phyloP scores from a whole-genome alignment of 2,329 filamentous ascomycete species.

The Hypoxylon sp. region DNA sequence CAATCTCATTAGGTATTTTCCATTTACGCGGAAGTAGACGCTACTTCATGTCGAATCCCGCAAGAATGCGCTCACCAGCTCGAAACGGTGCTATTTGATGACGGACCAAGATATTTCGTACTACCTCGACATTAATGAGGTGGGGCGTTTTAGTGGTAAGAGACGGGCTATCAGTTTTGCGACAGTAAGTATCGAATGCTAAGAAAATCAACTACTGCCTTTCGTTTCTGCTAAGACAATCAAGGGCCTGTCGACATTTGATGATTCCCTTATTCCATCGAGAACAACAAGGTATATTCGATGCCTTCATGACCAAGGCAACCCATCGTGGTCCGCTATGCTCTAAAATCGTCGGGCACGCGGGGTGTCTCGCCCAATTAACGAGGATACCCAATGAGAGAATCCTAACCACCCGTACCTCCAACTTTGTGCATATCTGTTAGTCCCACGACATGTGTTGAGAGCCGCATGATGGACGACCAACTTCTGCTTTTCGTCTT shows the following conservation, averaged over 20 bases:
- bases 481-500: neutral
- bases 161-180: neutral
- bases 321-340: neutral
- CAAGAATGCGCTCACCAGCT: no score
- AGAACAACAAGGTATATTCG: neutral
- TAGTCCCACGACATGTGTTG: constrained; percentile 26
- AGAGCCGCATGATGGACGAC: constrained; percentile 29
- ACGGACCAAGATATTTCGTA: no score
- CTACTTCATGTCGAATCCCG: no score
- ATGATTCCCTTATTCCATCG: neutral
- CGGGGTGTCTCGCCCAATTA: constrained; percentile 13
- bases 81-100: no score
- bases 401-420: constrained; percentile 14
- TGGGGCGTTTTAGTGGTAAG: no score
- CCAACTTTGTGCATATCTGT: constrained; percentile 22
- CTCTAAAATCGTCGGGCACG: constrained; percentile 25
- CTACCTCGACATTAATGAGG: no score
- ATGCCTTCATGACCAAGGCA: neutral
- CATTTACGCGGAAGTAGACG: neutral
- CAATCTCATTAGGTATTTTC: neutral
- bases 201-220: neutral
- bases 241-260: neutral
- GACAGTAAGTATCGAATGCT: neutral
- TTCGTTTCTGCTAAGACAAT: neutral
- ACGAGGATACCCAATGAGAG: constrained; percentile 21